Evolutionary conservation across 352 stramenopile genomes (phyloP).

Genomic region (Aphanomyces invadans): DNA sequence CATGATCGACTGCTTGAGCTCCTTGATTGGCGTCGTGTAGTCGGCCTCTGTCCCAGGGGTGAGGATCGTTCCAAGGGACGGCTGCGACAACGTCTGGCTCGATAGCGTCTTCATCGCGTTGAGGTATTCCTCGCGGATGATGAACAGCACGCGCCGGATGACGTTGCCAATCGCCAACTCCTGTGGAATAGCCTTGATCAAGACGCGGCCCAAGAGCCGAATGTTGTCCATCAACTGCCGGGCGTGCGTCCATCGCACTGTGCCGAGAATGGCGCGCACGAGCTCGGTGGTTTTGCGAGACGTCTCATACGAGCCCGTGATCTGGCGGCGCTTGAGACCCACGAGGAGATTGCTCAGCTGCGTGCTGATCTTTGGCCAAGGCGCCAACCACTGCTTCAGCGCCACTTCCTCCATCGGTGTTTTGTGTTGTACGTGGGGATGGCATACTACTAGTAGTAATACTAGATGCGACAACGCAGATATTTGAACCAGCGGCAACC

Average conservation of each 20-base stretch:
- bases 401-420: conserved; percentile 10
- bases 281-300: conserved; percentile 69
- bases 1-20: conserved; percentile 89
- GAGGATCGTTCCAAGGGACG: conserved; percentile 73
- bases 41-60: conserved; percentile 73
- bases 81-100: conserved; percentile 31
- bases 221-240: conserved; percentile 76
- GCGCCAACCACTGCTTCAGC: conserved; percentile 62
- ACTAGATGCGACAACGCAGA: neutral
- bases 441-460: neutral
- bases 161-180: conserved; percentile 86
- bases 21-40: conserved; percentile 69
- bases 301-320: conserved; percentile 72
- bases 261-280: conserved; percentile 57
- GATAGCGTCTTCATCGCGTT: conserved; percentile 53
- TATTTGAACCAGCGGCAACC: neutral
- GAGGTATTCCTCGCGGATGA: conserved; percentile 82
- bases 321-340: conserved; percentile 69
- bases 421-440: no score
- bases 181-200: conserved; percentile 74
- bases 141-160: conserved; percentile 81
- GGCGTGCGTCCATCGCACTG: conserved; percentile 5
- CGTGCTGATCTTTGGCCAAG: conserved; percentile 63
- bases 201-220: conserved; percentile 65
- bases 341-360: conserved; percentile 68